Conservation (phyloP, 352 stramenopile genomes). For the Pythium sukuiense region DNA sequence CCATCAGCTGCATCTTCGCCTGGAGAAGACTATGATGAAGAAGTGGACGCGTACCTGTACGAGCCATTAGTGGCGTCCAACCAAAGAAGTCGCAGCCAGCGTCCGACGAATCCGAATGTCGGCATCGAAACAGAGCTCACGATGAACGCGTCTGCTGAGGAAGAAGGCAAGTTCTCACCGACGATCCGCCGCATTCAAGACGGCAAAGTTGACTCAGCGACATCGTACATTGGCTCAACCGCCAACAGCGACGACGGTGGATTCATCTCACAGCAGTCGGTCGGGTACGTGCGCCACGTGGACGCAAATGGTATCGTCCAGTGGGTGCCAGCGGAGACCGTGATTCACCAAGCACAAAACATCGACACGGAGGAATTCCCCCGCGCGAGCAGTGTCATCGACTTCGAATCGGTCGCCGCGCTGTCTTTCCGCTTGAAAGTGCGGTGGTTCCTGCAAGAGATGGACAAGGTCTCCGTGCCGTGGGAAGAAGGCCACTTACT, state of each 20-base stretch:
- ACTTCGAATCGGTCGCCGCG: constrained; percentile 74
- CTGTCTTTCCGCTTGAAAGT: constrained; percentile 74
- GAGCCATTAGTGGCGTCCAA: constrained; percentile 18
- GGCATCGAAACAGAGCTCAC: constrained; percentile 73
- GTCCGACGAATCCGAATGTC: constrained; percentile 22
- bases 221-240: constrained; percentile 21
- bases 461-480: constrained; percentile 71
- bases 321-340: constrained; percentile 69
- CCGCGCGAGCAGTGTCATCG: constrained; percentile 65
- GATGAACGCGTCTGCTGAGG: constrained; percentile 45
- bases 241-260: constrained; percentile 15
- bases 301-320: constrained; percentile 65
- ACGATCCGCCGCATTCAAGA: constrained; percentile 55
- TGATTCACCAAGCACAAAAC: constrained; percentile 56
- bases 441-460: constrained; percentile 75
- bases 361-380: constrained; percentile 81
- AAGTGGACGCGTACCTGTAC: constrained; percentile 46
- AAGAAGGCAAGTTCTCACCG: constrained; percentile 45
- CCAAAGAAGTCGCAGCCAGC: constrained; percentile 21
- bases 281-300: constrained; percentile 76
- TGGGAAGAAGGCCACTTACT: constrained; percentile 82
- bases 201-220: constrained; percentile 16
- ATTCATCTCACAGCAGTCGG: constrained; percentile 66
- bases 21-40: constrained; percentile 10
- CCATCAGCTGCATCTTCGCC: constrained; percentile 15